phyloP scores from a whole-genome alignment of 1,139 yeast genomes.

The Taphrina betulina region DNA sequence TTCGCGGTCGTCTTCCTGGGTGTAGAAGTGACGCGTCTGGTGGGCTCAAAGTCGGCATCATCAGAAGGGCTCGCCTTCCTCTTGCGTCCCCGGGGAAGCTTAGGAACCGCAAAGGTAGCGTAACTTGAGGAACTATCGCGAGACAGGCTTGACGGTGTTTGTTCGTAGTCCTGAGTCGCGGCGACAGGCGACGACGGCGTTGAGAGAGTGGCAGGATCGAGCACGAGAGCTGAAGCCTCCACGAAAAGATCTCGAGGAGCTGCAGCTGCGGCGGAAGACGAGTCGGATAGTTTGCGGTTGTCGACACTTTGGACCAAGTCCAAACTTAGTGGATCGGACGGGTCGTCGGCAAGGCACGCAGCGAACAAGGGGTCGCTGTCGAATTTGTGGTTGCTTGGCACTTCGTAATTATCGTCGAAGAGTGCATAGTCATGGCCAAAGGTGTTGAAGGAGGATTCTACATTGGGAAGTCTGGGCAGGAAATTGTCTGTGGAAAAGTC shows the following conservation, averaged over 20 bases:
- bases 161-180: not conserved
- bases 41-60: not conserved
- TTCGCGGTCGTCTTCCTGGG: not conserved
- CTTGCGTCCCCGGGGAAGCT: constrained; percentile 10
- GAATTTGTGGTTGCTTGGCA: not conserved
- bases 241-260: not conserved
- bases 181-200: not conserved
- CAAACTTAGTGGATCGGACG: not conserved
- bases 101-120: constrained; percentile 14
- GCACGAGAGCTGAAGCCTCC: constrained; percentile 3
- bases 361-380: not conserved
- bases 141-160: not conserved
- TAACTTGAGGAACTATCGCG: constrained; percentile 2
- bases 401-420: not conserved
- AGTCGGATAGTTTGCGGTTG: not conserved
- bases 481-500: constrained; percentile 3
- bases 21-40: not conserved
- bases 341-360: not conserved
- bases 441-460: not conserved
- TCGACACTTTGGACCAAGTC: not conserved
- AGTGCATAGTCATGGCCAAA: constrained; percentile 2
- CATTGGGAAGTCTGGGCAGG: not conserved
- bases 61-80: not conserved
- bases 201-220: not conserved
- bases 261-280: not conserved